These are phyloP conservation scores for Drechslerella dactyloides DNA, from an alignment of 2,329 filamentous ascomycete genomes.

Conservation along the genomic window DNA sequence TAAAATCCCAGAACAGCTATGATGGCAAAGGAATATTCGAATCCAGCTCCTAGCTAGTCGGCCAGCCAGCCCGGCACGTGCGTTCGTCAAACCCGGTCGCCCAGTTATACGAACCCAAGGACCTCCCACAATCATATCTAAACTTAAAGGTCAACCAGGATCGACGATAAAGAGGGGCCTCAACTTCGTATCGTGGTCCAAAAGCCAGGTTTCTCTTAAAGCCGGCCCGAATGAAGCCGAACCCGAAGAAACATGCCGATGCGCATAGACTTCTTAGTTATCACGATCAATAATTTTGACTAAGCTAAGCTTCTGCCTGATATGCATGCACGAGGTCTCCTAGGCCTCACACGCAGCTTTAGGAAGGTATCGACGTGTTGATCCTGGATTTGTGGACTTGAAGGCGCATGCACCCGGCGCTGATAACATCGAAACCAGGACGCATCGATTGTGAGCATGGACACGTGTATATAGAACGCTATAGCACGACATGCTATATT, in stretches of 20 bases:
- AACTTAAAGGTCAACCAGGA: background rate
- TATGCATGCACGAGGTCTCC: background rate
- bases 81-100: background rate
- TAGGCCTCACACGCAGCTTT: background rate
- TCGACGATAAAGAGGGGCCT: too few species aligned
- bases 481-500: too few species aligned
- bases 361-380: background rate
- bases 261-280: background rate
- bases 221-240: background rate
- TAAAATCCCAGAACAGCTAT: background rate
- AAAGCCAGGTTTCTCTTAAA: background rate
- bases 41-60: too few species aligned
- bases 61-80: too few species aligned
- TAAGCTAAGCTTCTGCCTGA: background rate
- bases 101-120: background rate
- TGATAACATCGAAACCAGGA: too few species aligned
- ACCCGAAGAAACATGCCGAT: background rate
- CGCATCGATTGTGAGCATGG: too few species aligned
- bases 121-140: constrained; percentile 3
- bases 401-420: too few species aligned
- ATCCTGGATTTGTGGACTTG: background rate
- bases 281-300: background rate
- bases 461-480: too few species aligned
- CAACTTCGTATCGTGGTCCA: too few species aligned
- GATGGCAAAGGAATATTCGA: too few species aligned